Percentiles rank a stretch among this genome's conserved stretches.
Evolutionary conservation across 768 basidiomycete species (phyloP).

Genomic region (Rhodocollybia butyracea): DNA sequence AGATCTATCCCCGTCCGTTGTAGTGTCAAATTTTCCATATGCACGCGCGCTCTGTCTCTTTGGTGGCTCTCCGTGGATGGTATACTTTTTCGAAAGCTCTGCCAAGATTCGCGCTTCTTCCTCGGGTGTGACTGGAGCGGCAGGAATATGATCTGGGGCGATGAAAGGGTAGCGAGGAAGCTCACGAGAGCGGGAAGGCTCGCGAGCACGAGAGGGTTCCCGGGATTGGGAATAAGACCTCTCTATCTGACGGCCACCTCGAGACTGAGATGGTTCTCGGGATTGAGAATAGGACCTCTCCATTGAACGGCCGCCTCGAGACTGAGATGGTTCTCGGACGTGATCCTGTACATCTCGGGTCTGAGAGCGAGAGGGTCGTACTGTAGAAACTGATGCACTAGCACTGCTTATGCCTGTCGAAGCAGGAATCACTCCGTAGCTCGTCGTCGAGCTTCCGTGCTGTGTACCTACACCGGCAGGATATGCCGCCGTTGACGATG

Average conservation of each 20-base stretch:
- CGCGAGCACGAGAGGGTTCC: neutral
- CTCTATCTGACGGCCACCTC: neutral
- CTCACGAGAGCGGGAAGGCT: neutral
- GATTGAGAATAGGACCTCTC: neutral
- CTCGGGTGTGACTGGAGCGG: neutral
- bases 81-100: neutral
- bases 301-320: neutral
- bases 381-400: conserved; percentile 11
- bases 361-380: neutral
- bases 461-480: neutral
- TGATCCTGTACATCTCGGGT: neutral
- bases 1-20: neutral
- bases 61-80: neutral
- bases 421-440: neutral
- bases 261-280: neutral
- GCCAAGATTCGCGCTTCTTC: neutral
- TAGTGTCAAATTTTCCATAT: too few relatives aligned
- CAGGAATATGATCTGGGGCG: neutral
- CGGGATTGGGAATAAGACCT: conserved; percentile 1
- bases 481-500: conserved; percentile 2
- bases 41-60: neutral
- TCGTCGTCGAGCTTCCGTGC: conserved; percentile 1
- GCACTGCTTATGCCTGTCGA: conserved; percentile 3
- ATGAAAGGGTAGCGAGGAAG: neutral
- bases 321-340: neutral